Base-by-base conservation (phyloP, 768 basidiomycete genomes). In the Podaxis sp. region DNA sequence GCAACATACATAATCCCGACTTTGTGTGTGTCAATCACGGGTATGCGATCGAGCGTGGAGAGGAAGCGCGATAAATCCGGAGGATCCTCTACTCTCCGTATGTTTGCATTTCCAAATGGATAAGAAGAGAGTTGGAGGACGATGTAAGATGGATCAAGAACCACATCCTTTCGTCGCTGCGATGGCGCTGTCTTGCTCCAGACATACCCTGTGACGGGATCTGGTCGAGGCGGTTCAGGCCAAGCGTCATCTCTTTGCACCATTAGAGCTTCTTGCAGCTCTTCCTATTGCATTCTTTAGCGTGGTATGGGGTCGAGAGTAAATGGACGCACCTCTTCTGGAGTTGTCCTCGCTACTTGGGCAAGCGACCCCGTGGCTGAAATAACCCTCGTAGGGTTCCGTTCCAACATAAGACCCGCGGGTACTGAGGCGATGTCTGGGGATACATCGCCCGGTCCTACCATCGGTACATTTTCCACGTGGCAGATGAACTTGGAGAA, bases 21-120 rank as follows among this genome's bases (percentile, higher is more conserved):
- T 74, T 97, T 96, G 75, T 99, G 94, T 0, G 93, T 95, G 74
- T 99, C 97, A 64, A 99, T 96, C 68, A 99, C 95, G 0, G 95
- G 96, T 46, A 92, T 90, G 48, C 84, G 79, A 68, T 97, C 95
- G 51, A 99, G 81, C 6, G 46, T 63, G 26, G 54, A 56, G 26
- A 63, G 55, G 22, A 63, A 63, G 11, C 61, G 61, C 33, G 22
- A 28, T 15, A 63, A 38, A 9, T 19, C 78, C 9, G 84, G 77
- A 52, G 60, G 36, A 33, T 88, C 84, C 4, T 79, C 72, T 4
- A 88, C 76, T 11, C 83, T 77, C 59, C 80, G 82, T 63, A 79
- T 72, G 36, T 77, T 73, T 12, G 71, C 81, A 59, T 68, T 77
- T 65, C 73, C 79, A 65, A 77, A 82, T 40, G 77, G 83, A 67